These are phyloP conservation scores for Phytophthora pluvialis DNA, from an alignment of 352 stramenopile genomes.

Conservation along the genomic window DNA sequence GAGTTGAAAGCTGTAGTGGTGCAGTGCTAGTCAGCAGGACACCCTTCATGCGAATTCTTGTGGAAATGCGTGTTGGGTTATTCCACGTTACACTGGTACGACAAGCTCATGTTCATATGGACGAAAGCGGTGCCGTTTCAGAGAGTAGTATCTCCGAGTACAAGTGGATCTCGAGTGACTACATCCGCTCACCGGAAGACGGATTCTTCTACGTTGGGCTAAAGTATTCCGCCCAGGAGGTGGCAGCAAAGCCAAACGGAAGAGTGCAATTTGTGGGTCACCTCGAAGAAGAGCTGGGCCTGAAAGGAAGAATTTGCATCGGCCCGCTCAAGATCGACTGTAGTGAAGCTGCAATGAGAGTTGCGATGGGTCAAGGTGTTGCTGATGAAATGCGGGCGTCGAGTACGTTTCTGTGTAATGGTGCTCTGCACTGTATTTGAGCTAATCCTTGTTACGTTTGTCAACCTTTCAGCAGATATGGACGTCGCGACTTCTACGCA, in stretches of 20 bases:
- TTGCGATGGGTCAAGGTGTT: slow-evolving; percentile 30
- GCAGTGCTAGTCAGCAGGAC: slow-evolving; percentile 45
- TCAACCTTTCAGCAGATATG: slow-evolving; percentile 16
- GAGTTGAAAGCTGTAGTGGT: slow-evolving; percentile 55
- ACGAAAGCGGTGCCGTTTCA: background rate
- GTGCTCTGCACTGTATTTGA: background rate
- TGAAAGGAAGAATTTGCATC: slow-evolving; percentile 68
- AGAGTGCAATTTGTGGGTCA: slow-evolving; percentile 28
- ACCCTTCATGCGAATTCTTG: slow-evolving; percentile 46
- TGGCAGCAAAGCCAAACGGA: slow-evolving; percentile 18
- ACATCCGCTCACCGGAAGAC: slow-evolving; percentile 68
- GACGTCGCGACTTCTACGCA: slow-evolving; percentile 49
- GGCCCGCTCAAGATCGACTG: slow-evolving; percentile 67
- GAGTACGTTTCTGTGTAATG: slow-evolving; percentile 22
- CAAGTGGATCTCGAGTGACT: slow-evolving; percentile 67
- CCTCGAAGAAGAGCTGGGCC: slow-evolving; percentile 44
- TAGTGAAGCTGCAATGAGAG: slow-evolving; percentile 56
- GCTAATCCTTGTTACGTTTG: background rate
- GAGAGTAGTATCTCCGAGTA: slow-evolving; percentile 22
- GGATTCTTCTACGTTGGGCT: slow-evolving; percentile 78
- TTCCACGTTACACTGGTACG: slow-evolving; percentile 50
- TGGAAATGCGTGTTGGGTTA: slow-evolving; percentile 65
- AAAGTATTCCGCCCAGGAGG: slow-evolving; percentile 49
- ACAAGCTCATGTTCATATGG: slow-evolving; percentile 14
- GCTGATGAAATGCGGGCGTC: slow-evolving; percentile 9